phyloP scores from a whole-genome alignment of 208 protist species.

The Acanthamoeba culbertsoni region DNA sequence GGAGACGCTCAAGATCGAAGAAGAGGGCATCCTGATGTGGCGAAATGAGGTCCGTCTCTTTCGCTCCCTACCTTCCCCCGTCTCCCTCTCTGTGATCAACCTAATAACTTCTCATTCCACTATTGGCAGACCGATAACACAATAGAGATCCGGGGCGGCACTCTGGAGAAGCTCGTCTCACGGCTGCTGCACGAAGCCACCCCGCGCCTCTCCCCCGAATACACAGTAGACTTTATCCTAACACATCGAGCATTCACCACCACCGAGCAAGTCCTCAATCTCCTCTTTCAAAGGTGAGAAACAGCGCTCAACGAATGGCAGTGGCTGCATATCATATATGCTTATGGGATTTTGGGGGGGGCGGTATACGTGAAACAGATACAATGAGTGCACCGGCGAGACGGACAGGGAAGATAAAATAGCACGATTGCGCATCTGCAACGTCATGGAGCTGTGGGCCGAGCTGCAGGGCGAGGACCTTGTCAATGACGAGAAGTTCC shows the following conservation, averaged over 20 bases:
- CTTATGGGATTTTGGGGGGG: too few species aligned
- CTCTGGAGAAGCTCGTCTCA: background rate
- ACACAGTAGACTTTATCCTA: background rate
- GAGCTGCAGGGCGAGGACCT: constrained; percentile 8
- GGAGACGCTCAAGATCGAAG: background rate
- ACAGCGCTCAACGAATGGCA: background rate
- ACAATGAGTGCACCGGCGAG: background rate
- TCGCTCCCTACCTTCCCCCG: background rate
- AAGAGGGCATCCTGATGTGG: background rate
- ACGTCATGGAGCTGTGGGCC: background rate
- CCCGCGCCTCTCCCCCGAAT: background rate
- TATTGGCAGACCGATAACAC: background rate
- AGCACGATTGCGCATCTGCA: background rate
- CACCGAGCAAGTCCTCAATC: background rate
- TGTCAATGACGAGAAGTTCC: background rate
- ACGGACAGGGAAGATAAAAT: background rate
- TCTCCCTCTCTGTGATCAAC: background rate
- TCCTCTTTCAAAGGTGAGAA: background rate
- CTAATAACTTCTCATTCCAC: background rate
- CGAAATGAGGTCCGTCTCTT: background rate
- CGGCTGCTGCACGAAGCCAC: constrained; percentile 26
- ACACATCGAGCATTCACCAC: background rate
- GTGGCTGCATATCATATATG: background rate
- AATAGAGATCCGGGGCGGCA: background rate
- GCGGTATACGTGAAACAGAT: background rate